Percentiles rank a stretch among this genome's conserved stretches.
Conservation (phyloP, 2,329 filamentous ascomycete species). For the Aureobasidium leucospermi region DNA sequence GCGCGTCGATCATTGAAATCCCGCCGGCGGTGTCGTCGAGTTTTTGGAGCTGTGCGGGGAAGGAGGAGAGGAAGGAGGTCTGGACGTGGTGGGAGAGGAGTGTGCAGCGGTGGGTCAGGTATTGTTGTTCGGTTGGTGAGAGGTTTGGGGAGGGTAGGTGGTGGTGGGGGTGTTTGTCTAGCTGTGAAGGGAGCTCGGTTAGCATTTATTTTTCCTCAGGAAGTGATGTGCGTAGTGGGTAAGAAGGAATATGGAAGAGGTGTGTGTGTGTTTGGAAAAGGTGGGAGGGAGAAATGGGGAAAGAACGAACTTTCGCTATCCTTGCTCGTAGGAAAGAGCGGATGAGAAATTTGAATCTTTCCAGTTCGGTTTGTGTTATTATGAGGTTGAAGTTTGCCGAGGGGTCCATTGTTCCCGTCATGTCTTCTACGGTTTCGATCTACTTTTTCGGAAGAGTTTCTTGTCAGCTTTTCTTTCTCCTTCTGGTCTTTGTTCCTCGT, state of each 20-base stretch:
- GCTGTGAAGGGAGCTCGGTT: slow-evolving; percentile 38
- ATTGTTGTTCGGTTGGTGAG: slow-evolving; percentile 69
- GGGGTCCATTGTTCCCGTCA: slow-evolving; percentile 80
- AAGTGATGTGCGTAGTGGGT: no score
- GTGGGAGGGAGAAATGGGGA: not conserved
- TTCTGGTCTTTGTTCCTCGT: no score
- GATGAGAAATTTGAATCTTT: slow-evolving; percentile 86
- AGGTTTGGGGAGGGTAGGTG: slow-evolving; percentile 52
- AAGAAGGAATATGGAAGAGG: not conserved
- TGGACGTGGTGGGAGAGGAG: slow-evolving; percentile 80
- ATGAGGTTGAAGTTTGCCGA: slow-evolving; percentile 90
- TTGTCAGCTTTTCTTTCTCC: not conserved
- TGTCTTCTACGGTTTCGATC: slow-evolving; percentile 43
- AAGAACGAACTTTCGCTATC: slow-evolving; percentile 64
- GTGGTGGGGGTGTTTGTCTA: slow-evolving; percentile 69
- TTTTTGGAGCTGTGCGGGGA: slow-evolving; percentile 71
- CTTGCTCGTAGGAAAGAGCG: slow-evolving; percentile 74
- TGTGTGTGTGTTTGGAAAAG: not conserved
- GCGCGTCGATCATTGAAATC: slow-evolving; percentile 84
- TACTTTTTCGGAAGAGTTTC: slow-evolving; percentile 20
- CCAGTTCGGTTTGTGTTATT: slow-evolving; percentile 91
- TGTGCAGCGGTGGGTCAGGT: slow-evolving; percentile 77
- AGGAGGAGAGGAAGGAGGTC: slow-evolving; percentile 73
- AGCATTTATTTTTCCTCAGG: not conserved
- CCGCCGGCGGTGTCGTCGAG: slow-evolving; percentile 87